Conservation (phyloP, 805 yeast species). For the Spathaspora hagerdaliae region DNA sequence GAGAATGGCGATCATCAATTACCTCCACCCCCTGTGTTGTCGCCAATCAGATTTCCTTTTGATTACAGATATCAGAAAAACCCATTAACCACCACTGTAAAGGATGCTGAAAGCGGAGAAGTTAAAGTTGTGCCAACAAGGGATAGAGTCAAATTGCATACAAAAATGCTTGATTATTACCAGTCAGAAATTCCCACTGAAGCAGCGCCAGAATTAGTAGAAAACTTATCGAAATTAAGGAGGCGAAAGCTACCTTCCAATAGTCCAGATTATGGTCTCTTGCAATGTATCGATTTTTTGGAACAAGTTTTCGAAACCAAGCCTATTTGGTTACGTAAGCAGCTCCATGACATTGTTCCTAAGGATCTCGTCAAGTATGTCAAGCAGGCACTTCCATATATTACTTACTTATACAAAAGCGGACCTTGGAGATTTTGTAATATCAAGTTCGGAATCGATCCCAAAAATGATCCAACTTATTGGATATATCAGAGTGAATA, state of each 20-base stretch:
- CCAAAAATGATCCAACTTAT: constrained; percentile 49
- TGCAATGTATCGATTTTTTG: constrained; percentile 43
- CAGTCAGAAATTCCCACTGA: constrained; percentile 41
- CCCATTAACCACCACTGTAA: constrained; percentile 46
- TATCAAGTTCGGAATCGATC: constrained; percentile 76
- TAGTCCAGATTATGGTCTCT: constrained; percentile 27
- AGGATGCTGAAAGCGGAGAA: constrained; percentile 58
- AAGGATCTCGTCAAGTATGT: constrained; percentile 41
- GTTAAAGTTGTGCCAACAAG: constrained; percentile 44
- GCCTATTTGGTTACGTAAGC: constrained; percentile 85
- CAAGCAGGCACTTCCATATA: constrained; percentile 78
- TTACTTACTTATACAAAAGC: constrained; percentile 73
- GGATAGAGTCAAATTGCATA: constrained; percentile 47
- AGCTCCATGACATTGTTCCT: constrained; percentile 55
- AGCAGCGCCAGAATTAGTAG: constrained; percentile 47
- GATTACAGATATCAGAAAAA: constrained; percentile 76
- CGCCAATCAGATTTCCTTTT: constrained; percentile 72
- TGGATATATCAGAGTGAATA: constrained; percentile 81
- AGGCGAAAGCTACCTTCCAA: constrained; percentile 29
- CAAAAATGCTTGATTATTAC: constrained; percentile 50
- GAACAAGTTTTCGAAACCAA: constrained; percentile 55
- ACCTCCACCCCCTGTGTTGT: constrained; percentile 84
- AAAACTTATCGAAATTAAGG: constrained; percentile 27
- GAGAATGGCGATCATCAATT: constrained; percentile 49
- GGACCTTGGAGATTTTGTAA: constrained; percentile 96